phyloP scores from a whole-genome alignment of 306 rosid genomes.

The Begonia peltatifolia region DNA sequence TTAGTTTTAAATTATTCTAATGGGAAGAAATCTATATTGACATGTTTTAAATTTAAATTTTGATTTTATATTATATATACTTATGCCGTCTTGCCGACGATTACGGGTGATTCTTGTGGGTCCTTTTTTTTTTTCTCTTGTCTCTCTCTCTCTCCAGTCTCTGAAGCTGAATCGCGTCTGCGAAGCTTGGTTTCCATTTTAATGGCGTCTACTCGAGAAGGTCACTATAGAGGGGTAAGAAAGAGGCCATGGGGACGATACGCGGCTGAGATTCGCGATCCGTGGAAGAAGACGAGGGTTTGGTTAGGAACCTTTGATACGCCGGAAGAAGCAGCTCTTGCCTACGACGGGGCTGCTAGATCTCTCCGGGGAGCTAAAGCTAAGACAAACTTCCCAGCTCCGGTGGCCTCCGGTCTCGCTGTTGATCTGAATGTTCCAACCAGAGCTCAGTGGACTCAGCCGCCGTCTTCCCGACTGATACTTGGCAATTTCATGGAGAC shows the following conservation, averaged over 20 bases:
- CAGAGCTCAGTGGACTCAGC: slow-evolving; percentile 23
- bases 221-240: slow-evolving; percentile 78
- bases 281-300: slow-evolving; percentile 92
- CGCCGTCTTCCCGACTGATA: slow-evolving; percentile 28
- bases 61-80: not conserved
- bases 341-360: slow-evolving; percentile 96
- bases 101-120: slow-evolving; percentile 76
- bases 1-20: too few relatives aligned
- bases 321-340: slow-evolving; percentile 85
- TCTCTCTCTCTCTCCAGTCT: not conserved
- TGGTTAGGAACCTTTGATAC: slow-evolving; percentile 98
- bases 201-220: slow-evolving; percentile 65
- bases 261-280: slow-evolving; percentile 95
- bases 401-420: slow-evolving; percentile 23
- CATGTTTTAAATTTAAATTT: not conserved
- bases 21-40: not conserved
- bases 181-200: not conserved
- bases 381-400: slow-evolving; percentile 64
- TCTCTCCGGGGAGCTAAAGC: slow-evolving; percentile 88
- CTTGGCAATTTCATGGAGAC: slow-evolving; percentile 53
- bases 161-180: not conserved
- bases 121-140: slow-evolving; percentile 31
- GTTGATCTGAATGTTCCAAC: slow-evolving; percentile 56
- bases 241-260: slow-evolving; percentile 99
- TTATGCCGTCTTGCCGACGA: slow-evolving; percentile 77